Conservation (phyloP, 495 filamentous ascomycete genomes). For the Cenococcum geophilum region DNA sequence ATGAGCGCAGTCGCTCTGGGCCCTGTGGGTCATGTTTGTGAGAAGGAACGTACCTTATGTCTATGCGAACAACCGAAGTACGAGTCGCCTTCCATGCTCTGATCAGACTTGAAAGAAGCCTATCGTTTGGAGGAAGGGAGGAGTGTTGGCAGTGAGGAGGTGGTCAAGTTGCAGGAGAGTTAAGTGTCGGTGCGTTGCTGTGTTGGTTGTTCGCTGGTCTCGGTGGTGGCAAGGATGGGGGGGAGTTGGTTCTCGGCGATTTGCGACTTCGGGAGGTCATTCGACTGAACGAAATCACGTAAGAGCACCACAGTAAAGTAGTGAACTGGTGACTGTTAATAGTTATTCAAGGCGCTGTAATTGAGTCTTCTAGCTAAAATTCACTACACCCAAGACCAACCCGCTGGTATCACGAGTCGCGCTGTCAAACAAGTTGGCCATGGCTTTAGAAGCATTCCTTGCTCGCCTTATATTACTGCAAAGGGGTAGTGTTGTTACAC, state of each 20-base stretch:
- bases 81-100: constrained; percentile 29
- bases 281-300: background rate
- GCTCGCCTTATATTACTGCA: constrained; percentile 1
- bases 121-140: constrained; percentile 1
- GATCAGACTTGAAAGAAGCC: background rate
- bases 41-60: constrained; percentile 21
- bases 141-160: constrained; percentile 2
- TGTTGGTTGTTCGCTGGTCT: background rate
- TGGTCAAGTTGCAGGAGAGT: constrained; percentile 10
- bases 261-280: background rate
- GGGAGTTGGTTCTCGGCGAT: background rate
- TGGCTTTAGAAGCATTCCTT: constrained; percentile 10
- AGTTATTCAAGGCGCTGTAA: no score
- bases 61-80: constrained; percentile 18
- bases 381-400: background rate
- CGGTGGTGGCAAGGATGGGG: constrained; percentile 21
- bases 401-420: background rate
- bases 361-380: background rate
- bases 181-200: constrained; percentile 9
- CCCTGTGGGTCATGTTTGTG: background rate
- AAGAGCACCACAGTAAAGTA: background rate
- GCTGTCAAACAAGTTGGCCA: constrained; percentile 20
- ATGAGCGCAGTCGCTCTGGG: background rate
- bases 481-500: constrained; percentile 24
- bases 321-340: no score